phyloP scores from a whole-genome alignment of 2,329 filamentous ascomycete genomes.

The Fusarium neocosmosporiellum region DNA sequence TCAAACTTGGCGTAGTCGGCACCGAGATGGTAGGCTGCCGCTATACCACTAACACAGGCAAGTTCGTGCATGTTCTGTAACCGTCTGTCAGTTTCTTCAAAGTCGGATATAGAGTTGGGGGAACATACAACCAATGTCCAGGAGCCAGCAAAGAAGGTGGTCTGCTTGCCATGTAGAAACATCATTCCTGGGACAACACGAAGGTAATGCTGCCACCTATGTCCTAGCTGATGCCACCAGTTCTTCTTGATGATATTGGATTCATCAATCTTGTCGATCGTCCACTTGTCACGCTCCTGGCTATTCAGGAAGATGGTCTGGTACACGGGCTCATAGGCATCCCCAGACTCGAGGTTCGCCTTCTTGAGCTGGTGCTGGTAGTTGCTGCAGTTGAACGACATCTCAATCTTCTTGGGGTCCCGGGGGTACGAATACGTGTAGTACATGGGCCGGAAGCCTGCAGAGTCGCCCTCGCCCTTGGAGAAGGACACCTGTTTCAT shows the following conservation, averaged over 20 bases:
- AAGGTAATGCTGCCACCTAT: constrained; percentile 72
- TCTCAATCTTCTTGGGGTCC: constrained; percentile 70
- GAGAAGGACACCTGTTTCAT: constrained; percentile 54
- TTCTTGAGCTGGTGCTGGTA: constrained; percentile 78
- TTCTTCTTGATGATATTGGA: constrained; percentile 70
- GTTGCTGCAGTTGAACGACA: constrained; percentile 81
- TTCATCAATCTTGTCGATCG: constrained; percentile 67
- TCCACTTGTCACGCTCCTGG: constrained; percentile 66
- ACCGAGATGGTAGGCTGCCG: constrained; percentile 75
- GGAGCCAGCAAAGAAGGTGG: constrained; percentile 71
- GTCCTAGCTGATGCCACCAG: constrained; percentile 77
- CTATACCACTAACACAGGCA: constrained; percentile 76
- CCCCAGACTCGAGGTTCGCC: constrained; percentile 32
- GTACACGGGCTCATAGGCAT: constrained; percentile 70
- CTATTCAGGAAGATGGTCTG: constrained; percentile 77
- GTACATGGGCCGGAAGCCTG: constrained; percentile 73
- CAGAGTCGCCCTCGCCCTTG: constrained; percentile 61
- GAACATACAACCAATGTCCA: constrained; percentile 74
- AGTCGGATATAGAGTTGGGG: neutral
- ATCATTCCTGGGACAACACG: constrained; percentile 78
- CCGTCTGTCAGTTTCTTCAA: neutral
- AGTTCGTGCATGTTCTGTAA: constrained; percentile 75
- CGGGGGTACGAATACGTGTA: constrained; percentile 69
- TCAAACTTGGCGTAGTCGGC: constrained; percentile 72
- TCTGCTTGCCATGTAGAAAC: constrained; percentile 74